Evolutionary conservation across 495 filamentous ascomycete genomes (phyloP).

Genomic region (Talaromyces wortmannii): DNA sequence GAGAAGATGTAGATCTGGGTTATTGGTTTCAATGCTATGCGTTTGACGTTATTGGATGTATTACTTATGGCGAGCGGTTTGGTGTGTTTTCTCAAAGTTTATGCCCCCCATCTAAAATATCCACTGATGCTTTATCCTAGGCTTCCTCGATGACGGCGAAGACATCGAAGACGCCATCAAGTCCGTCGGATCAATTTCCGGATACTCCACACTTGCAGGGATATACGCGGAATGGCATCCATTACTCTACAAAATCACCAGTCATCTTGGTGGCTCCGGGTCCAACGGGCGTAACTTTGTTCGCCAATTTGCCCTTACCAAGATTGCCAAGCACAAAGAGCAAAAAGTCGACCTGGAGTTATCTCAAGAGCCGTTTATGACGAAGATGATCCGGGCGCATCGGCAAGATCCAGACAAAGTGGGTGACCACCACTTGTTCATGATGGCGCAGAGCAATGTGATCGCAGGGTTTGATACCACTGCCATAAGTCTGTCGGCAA

Average conservation of each 20-base stretch:
- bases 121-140: conserved; percentile 11
- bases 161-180: conserved; percentile 57
- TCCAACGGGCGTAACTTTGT: conserved; percentile 35
- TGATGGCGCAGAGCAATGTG: conserved; percentile 45
- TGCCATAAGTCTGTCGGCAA: conserved; percentile 39
- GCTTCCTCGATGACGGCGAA: conserved; percentile 54
- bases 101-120: conserved; percentile 4
- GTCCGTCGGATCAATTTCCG: conserved; percentile 45
- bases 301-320: conserved; percentile 32
- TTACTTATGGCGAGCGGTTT: conserved; percentile 58
- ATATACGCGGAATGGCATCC: conserved; percentile 41
- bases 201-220: conserved; percentile 48
- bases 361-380: conserved; percentile 14
- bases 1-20: conserved; percentile 25
- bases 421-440: conserved; percentile 39
- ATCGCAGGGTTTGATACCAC: conserved; percentile 51
- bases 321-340: conserved; percentile 24
- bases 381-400: conserved; percentile 51
- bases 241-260: conserved; percentile 28
- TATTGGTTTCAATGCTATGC: conserved; percentile 53
- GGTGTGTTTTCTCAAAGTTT: conserved; percentile 11
- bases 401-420: conserved; percentile 50
- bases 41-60: conserved; percentile 59
- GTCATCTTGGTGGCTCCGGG: conserved; percentile 29
- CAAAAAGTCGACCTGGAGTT: conserved; percentile 8